These are phyloP conservation scores for Aspergillus caelatus DNA, from an alignment of 2,329 filamentous ascomycete genomes.

Conservation along the genomic window DNA sequence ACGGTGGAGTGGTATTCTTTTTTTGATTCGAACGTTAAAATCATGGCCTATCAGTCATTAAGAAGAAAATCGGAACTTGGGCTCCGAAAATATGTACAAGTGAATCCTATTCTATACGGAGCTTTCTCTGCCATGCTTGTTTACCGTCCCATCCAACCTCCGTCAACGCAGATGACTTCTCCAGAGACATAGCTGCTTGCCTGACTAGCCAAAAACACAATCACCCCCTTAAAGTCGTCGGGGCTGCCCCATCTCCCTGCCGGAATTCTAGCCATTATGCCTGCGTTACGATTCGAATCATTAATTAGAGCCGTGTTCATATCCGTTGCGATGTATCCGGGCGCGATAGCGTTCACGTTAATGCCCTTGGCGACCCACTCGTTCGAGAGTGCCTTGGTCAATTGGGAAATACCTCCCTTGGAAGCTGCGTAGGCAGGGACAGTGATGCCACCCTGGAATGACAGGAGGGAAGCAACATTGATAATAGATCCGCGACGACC, in stretches of 20 bases:
- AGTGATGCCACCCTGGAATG: conserved; percentile 83
- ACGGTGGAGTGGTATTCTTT: not conserved
- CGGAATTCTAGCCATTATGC: conserved; percentile 79
- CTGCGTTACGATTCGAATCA: conserved; percentile 68
- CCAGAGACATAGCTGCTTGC: conserved; percentile 83
- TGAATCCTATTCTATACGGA: not conserved
- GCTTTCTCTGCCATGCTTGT: not conserved
- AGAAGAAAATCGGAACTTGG: not conserved
- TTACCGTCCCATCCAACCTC: conserved; percentile 89
- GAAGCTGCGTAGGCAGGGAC: conserved; percentile 85
- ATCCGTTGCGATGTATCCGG: conserved; percentile 89
- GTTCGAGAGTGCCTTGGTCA: conserved; percentile 83
- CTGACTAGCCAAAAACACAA: conserved; percentile 74
- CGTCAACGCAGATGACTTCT: conserved; percentile 81
- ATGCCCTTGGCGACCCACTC: conserved; percentile 82
- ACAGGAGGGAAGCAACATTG: conserved; percentile 79
- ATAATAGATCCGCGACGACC: conserved; percentile 63
- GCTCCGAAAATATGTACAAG: conserved; percentile 1
- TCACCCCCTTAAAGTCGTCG: conserved; percentile 84
- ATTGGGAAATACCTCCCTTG: conserved; percentile 82
- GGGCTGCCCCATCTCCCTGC: conserved; percentile 80
- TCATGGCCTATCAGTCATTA: not conserved
- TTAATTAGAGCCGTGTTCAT: conserved; percentile 86
- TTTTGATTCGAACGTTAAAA: not conserved
- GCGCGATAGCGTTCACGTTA: conserved; percentile 84